These are phyloP conservation scores for Amaranthus cruentus DNA, from an alignment of 148 eudicot genomes.

Conservation along the genomic window DNA sequence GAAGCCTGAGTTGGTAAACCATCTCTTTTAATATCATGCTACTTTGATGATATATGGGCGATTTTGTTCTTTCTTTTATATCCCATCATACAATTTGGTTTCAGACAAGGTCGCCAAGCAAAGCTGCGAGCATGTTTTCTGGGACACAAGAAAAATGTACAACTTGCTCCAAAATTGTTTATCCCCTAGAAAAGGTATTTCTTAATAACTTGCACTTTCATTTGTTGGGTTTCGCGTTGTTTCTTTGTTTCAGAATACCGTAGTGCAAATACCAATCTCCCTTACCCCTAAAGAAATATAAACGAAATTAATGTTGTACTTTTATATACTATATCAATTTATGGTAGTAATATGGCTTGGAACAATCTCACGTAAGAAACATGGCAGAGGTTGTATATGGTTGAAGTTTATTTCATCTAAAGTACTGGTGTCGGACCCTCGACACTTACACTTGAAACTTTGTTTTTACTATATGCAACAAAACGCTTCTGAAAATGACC, in stretches of 20 bases:
- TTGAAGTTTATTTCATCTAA: neutral
- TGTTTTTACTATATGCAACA: no score
- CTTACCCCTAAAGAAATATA: no score
- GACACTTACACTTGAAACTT: no score
- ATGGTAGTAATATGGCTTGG: no score
- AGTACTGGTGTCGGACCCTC: no score
- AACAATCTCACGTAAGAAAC: no score
- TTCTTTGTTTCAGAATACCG: no score
- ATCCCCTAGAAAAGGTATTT: neutral
- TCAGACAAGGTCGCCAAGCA: conserved; percentile 80
- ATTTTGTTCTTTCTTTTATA: conserved; percentile 5
- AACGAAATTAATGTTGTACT: no score
- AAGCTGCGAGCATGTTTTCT: conserved; percentile 50
- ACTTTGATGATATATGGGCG: neutral
- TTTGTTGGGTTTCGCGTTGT: neutral
- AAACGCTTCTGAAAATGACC: no score
- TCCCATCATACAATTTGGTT: conserved; percentile 15
- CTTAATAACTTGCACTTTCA: neutral
- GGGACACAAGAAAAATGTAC: neutral
- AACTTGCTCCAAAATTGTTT: neutral
- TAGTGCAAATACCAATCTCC: no score
- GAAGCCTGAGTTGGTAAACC: conserved; percentile 69
- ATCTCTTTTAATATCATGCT: neutral
- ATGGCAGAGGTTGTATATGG: no score
- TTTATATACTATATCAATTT: no score